phyloP scores from a whole-genome alignment of 2,329 filamentous ascomycete genomes.

The Fusarium sororula region DNA sequence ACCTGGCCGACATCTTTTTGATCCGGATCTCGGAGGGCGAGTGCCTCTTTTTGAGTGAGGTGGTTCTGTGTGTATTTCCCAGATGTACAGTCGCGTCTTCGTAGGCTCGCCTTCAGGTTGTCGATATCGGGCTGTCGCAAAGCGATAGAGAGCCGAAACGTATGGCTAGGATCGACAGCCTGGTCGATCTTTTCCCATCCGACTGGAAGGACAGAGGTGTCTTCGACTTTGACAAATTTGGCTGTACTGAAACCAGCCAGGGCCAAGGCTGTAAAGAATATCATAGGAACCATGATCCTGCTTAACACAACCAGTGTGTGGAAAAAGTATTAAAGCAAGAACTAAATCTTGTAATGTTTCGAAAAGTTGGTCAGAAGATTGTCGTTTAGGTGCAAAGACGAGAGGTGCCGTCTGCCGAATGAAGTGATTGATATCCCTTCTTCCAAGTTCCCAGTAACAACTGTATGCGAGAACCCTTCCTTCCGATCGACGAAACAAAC shows the following conservation, averaged over 20 bases:
- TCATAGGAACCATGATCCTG: conserved; percentile 25
- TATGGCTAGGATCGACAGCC: conserved; percentile 35
- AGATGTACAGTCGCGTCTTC: conserved; percentile 14
- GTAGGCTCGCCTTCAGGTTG: conserved; percentile 39
- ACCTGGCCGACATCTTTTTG: conserved; percentile 49
- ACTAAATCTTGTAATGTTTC: neutral
- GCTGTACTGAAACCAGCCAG: conserved; percentile 39
- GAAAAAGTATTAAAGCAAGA: neutral
- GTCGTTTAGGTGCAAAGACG: neutral
- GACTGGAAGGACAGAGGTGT: conserved; percentile 39
- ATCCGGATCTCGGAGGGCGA: conserved; percentile 48
- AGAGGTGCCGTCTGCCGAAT: neutral
- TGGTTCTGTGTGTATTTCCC: conserved; percentile 35
- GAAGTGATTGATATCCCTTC: neutral
- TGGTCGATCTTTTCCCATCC: conserved; percentile 44
- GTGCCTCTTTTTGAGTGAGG: conserved; percentile 50
- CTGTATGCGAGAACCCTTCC: neutral
- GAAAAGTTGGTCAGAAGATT: neutral
- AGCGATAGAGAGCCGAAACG: conserved; percentile 46
- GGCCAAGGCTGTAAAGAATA: conserved; percentile 25
- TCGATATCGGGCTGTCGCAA: conserved; percentile 46
- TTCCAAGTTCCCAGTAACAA: neutral
- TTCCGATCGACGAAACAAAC: neutral
- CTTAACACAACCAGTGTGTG: neutral
- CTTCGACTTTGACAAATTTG: conserved; percentile 40